Evolutionary conservation across 441 rosid species (phyloP), one percentile per base, ranked within the genome.

Genomic region (Erodium moschatum): DNA sequence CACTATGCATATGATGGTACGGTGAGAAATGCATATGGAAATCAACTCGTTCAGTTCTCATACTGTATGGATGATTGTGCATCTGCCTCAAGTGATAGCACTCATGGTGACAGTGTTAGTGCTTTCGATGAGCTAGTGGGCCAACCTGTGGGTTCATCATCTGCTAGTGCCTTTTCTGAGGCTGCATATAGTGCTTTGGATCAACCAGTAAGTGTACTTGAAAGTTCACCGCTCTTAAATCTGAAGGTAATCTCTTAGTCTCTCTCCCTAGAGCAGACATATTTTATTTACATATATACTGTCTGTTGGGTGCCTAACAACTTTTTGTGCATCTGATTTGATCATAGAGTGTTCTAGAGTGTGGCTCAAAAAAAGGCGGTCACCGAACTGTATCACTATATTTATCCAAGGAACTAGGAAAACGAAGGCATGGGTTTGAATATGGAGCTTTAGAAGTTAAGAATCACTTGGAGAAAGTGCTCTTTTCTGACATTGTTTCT

Each of bases 121-220:
- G 9, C 54, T 29, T 42, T 50, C 58, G 80, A 76, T 60, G 81
- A 60, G 65, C 73, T 79, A 20, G 89, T 85, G 6, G 97, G 94
- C 56, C 84, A 85, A 71, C 88, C 98, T 65, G 91, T 92, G 11
- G 99, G 99, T 18, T 80, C 97, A 46, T 72, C 84, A 44, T 83
- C 96, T 46, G 97, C 97, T 74, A 90, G 91, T 79, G 90, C 99
- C 18, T 65, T 95, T 64, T 83, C 98, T 5, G 99, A 95, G 82
- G 96, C 98, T 50, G 98, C 99, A 52, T 95, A 95, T 72, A 88
- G 99, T 76, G 96, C 99, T 20, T 79, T 96, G 52, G 99, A 96
- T 76, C 98, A 96, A 56, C 99, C 99, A 2, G 70, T 96, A 19
- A 92, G 98, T 83, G 82, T 89, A 67, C 96, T 92, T 60, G 96